Evolutionary conservation across 805 yeast species (phyloP).

Genomic region (Candida patagonica): DNA sequence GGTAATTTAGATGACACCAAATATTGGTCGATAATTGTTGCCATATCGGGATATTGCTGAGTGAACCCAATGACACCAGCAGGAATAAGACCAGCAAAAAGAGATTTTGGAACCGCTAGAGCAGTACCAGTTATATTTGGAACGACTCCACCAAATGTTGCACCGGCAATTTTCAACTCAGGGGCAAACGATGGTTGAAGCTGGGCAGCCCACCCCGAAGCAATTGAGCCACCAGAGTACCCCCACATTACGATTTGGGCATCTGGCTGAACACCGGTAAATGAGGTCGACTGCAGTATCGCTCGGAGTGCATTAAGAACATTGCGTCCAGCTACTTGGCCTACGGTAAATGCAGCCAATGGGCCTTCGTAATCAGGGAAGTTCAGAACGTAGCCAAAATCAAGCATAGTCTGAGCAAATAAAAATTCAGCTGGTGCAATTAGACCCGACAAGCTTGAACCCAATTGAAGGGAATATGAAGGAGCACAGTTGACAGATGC

Average conservation of each 20-base stretch:
- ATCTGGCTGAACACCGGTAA: slow-evolving; percentile 11
- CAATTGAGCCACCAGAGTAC: slow-evolving; percentile 24
- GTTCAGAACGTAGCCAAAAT: slow-evolving; percentile 10
- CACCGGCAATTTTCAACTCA: slow-evolving; percentile 20
- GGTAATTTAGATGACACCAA: not conserved
- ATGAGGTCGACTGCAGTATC: slow-evolving; percentile 9
- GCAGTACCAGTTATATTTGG: slow-evolving; percentile 14
- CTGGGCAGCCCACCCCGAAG: slow-evolving; percentile 24
- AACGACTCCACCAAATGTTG: slow-evolving; percentile 21
- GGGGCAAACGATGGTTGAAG: slow-evolving; percentile 22
- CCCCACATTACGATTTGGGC: slow-evolving; percentile 20
- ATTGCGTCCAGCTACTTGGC: slow-evolving; percentile 19
- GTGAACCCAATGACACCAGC: slow-evolving; percentile 23
- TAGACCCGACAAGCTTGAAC: slow-evolving; percentile 5
- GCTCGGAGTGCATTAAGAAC: slow-evolving; percentile 25
- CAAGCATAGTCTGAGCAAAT: slow-evolving; percentile 9
- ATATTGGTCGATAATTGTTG: not conserved
- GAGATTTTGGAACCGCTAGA: slow-evolving; percentile 14
- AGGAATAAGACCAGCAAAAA: slow-evolving; percentile 19
- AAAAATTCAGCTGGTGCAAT: slow-evolving; percentile 6
- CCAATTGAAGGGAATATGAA: slow-evolving; percentile 16
- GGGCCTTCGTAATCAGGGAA: slow-evolving; percentile 19
- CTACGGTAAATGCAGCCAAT: slow-evolving; percentile 14
- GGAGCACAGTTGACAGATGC: slow-evolving; percentile 20
- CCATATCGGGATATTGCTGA: slow-evolving; percentile 19